These are phyloP conservation scores for Allium cepa DNA, from an alignment of 106 monocot species.

Conservation along the genomic window DNA sequence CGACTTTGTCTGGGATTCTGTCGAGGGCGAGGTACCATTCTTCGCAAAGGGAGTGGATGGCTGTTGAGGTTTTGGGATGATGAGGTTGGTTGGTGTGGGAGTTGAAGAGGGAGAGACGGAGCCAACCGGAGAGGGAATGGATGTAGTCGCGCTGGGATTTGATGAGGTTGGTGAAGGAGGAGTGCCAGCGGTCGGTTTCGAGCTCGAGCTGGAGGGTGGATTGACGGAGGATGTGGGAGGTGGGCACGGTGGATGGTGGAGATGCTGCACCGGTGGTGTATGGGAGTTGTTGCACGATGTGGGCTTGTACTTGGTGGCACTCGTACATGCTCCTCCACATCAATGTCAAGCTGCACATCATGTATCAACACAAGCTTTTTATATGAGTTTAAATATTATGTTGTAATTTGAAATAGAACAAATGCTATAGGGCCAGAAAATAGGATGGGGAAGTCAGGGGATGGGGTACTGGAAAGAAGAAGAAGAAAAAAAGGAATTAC, in stretches of 20 bases:
- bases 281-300: conserved; percentile 86
- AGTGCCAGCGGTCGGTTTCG: conserved; percentile 74
- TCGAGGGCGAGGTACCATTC: conserved; percentile 94
- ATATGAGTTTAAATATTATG: too few species aligned
- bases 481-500: too few species aligned
- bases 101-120: conserved; percentile 80
- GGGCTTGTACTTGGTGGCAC: conserved; percentile 95
- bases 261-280: conserved; percentile 31
- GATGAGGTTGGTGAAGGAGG: conserved; percentile 67
- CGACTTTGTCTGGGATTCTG: conserved; percentile 75
- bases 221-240: conserved; percentile 66
- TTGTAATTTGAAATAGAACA: too few species aligned
- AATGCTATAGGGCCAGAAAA: too few species aligned
- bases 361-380: background rate
- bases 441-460: too few species aligned
- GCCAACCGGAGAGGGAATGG: conserved; percentile 81
- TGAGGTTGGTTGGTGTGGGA: conserved; percentile 17
- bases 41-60: conserved; percentile 65
- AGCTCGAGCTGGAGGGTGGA: conserved; percentile 73
- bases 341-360: conserved; percentile 39
- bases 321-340: conserved; percentile 99
- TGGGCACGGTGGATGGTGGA: conserved; percentile 19
- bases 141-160: conserved; percentile 82
- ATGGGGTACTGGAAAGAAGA: too few species aligned
- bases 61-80: conserved; percentile 1